These are phyloP conservation scores for Wickerhamomyces bisporus DNA, from an alignment of 805 yeast species.

Conservation along the genomic window DNA sequence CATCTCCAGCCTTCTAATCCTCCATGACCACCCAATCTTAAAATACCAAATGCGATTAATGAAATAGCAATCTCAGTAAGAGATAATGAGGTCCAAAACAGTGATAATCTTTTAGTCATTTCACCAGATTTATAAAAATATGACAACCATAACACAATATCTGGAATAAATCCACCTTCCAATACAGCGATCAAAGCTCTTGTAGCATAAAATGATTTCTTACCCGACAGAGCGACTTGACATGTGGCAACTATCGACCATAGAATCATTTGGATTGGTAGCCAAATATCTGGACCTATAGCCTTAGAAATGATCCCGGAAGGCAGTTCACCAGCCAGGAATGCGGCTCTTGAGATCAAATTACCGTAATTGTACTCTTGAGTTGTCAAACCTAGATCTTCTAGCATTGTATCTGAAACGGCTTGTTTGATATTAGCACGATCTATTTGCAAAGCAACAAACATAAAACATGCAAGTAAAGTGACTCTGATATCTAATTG, in stretches of 20 bases:
- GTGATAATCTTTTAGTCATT: conserved; percentile 52
- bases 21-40: conserved; percentile 14
- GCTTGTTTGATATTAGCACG: conserved; percentile 54
- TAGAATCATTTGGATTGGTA: conserved; percentile 49
- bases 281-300: conserved; percentile 56
- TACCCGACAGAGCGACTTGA: conserved; percentile 41
- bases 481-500: conserved; percentile 51
- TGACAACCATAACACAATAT: conserved; percentile 57
- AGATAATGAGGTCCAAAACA: conserved; percentile 55
- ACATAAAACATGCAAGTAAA: conserved; percentile 51
- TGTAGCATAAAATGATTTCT: conserved; percentile 39
- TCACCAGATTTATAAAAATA: conserved; percentile 62
- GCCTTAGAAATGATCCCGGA: conserved; percentile 57
- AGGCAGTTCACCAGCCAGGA: conserved; percentile 56
- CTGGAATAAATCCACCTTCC: conserved; percentile 69
- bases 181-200: conserved; percentile 48
- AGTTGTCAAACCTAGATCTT: conserved; percentile 47
- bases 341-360: conserved; percentile 41
- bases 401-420: conserved; percentile 48
- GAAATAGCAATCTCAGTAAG: conserved; percentile 41
- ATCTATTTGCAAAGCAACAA: conserved; percentile 51
- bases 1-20: conserved; percentile 55
- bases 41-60: conserved; percentile 44
- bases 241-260: conserved; percentile 54
- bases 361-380: conserved; percentile 55